phyloP scores from a whole-genome alignment of 208 protist species.

The Crithidia bombi region DNA sequence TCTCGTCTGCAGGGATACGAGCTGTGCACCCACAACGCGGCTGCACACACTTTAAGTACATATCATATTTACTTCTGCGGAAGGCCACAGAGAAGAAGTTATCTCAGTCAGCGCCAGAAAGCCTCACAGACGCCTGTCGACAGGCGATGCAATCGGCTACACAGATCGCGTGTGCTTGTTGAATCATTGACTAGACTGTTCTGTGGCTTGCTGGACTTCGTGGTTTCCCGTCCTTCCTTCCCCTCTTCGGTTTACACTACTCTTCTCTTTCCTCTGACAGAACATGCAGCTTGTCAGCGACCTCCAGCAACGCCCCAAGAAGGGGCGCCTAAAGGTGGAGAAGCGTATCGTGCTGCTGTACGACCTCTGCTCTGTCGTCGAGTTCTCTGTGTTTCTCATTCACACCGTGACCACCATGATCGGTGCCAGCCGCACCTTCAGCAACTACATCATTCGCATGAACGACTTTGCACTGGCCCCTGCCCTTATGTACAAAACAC shows the following conservation, averaged over 20 bases:
- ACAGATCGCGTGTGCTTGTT: too few species aligned
- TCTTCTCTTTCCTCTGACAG: constrained; percentile 18
- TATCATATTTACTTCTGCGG: too few species aligned
- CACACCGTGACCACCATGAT: constrained; percentile 54
- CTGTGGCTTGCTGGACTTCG: too few species aligned
- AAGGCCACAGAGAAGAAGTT: too few species aligned
- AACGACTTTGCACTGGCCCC: constrained; percentile 47
- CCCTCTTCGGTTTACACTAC: neutral
- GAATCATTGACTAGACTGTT: too few species aligned
- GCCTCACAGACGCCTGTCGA: too few species aligned
- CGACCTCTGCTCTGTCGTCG: constrained; percentile 58
- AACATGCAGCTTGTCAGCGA: constrained; percentile 85
- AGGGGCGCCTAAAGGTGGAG: constrained; percentile 68
- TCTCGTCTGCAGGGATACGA: too few species aligned
- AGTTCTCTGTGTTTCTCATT: constrained; percentile 60
- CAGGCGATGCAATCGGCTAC: too few species aligned
- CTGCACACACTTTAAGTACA: too few species aligned
- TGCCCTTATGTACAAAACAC: constrained; percentile 51
- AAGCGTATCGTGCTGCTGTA: constrained; percentile 62
- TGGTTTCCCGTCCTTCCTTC: too few species aligned
- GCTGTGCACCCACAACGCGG: too few species aligned
- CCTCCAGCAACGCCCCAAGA: constrained; percentile 68
- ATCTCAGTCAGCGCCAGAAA: too few species aligned
- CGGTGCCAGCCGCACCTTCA: constrained; percentile 54
- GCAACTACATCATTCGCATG: constrained; percentile 42